phyloP scores from a whole-genome alignment of 208 protist genomes.

The Herpetomonas tarakana region DNA sequence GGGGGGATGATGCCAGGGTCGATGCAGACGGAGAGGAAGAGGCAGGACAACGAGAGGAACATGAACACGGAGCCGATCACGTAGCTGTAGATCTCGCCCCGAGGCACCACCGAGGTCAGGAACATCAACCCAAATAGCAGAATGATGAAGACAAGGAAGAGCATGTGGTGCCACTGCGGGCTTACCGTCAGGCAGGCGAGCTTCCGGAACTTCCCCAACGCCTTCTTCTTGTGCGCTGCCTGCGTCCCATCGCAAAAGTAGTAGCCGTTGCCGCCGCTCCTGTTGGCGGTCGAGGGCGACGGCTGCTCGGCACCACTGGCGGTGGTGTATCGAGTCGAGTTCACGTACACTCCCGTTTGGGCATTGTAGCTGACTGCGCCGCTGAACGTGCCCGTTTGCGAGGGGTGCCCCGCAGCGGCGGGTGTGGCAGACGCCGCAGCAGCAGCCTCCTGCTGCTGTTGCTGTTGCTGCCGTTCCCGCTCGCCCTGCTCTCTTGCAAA shows the following conservation, averaged over 20 bases:
- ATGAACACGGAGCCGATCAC: slow-evolving; percentile 32
- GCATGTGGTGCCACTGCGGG: slow-evolving; percentile 31
- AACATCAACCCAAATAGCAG: slow-evolving; percentile 39
- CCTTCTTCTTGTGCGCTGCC: slow-evolving; percentile 28
- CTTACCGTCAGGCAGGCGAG: slow-evolving; percentile 47
- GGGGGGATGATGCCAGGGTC: slow-evolving; percentile 78
- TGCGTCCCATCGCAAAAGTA: background rate
- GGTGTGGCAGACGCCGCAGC: too few species aligned
- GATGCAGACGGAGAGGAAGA: slow-evolving; percentile 48
- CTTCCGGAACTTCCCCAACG: slow-evolving; percentile 31
- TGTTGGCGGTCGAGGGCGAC: too few species aligned
- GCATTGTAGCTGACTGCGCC: too few species aligned
- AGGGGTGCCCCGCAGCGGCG: too few species aligned
- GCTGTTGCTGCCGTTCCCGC: background rate
- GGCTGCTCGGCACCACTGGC: too few species aligned
- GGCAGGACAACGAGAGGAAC: slow-evolving; percentile 32
- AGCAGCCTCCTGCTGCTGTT: too few species aligned
- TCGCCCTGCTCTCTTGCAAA: background rate
- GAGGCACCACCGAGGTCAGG: slow-evolving; percentile 41
- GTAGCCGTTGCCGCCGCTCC: too few species aligned
- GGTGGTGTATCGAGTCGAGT: too few species aligned
- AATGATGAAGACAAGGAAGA: slow-evolving; percentile 34
- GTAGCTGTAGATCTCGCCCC: slow-evolving; percentile 45
- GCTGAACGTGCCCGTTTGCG: too few species aligned
- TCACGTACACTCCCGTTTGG: too few species aligned